Percentiles rank a stretch among this genome's conserved stretches.
Conservation (phyloP, 768 basidiomycete genomes). For the Dendrothele bispora region DNA sequence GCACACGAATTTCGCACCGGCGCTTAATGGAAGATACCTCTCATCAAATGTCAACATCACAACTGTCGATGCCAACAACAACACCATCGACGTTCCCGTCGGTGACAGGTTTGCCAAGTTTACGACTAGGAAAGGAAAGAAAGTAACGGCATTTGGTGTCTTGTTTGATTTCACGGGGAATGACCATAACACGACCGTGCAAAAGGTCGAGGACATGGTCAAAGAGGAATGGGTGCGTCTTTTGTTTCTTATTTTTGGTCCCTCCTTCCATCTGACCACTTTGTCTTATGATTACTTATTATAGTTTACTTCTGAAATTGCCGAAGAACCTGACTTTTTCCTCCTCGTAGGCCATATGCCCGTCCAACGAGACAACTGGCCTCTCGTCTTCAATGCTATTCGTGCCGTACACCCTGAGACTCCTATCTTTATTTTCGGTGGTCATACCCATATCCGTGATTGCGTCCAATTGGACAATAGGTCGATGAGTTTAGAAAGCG, state of each 20-base stretch:
- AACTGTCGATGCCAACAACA: conserved; percentile 41
- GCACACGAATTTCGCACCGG: conserved; percentile 68
- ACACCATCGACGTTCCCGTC: conserved; percentile 35
- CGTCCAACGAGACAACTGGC: conserved; percentile 69
- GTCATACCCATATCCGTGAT: conserved; percentile 79
- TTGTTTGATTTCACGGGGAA: conserved; percentile 77
- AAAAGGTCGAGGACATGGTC: conserved; percentile 71
- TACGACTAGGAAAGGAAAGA: conserved; percentile 49
- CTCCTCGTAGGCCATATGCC: conserved; percentile 85
- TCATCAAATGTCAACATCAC: conserved; percentile 90
- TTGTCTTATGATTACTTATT: conserved; percentile 1
- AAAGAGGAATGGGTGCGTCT: conserved; percentile 69
- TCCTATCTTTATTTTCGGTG: conserved; percentile 84
- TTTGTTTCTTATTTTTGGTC: too few relatives aligned
- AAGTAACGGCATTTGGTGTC: conserved; percentile 79
- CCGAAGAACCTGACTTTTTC: conserved; percentile 83
- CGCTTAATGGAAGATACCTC: conserved; percentile 71
- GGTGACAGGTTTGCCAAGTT: conserved; percentile 22
- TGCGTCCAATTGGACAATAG: conserved; percentile 74
- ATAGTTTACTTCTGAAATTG: conserved; percentile 77
- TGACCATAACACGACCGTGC: conserved; percentile 70
- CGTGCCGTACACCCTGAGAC: conserved; percentile 70
- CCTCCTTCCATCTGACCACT: neutral
- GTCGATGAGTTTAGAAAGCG: conserved; percentile 81
- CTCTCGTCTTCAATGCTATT: conserved; percentile 69